Base-by-base conservation (phyloP, 2,329 filamentous ascomycete species). In the Apiospora phragmitis region DNA sequence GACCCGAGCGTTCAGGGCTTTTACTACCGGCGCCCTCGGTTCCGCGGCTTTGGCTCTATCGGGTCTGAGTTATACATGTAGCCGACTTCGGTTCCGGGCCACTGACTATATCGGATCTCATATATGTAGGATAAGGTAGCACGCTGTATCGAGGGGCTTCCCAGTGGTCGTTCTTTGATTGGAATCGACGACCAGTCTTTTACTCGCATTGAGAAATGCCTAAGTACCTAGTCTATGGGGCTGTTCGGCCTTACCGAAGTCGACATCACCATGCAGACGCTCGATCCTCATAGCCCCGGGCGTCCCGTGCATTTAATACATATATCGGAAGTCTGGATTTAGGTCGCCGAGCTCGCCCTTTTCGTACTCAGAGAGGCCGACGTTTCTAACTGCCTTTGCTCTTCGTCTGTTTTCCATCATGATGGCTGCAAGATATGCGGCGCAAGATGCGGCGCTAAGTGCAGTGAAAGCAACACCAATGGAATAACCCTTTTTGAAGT, bases 401-500 rank as follows among this genome's bases (percentile, higher is more conserved):
- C 91, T 85, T 77, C 84, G 84, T 75, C 83, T 84, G 78, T 95
- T 95, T 79, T 91, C 86, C 72, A 80, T 79, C 74, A 80, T 81
- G 71, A 92, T 90, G 1, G 86, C 86, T 4, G 86, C 73, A 1
- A 86, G 88, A 77, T 95, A 95, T 0, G 86, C 70, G 21, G 83
- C 79, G 75, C 90, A 92, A 14, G 88, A 85, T 3, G 91, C 74
- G 21, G 88, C 89, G 69, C 90, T 92, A 41, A 97, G 78, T 68
- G 89, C 87, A 11, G 91, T 87, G 76, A 97, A 97, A 0, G 86
- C 89, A 6, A 97, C 85, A 77, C 90, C 92, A 73, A 97, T 94
- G 69, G 87, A 87, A 81, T 96, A 97, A 0, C 94, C 95, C 0
- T 87, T 90, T 8, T 84, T 87, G 80, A 92, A 97, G 65, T 81